Conservation (phyloP, 108 stramenopile species). For the Mediolabrus comicus region DNA sequence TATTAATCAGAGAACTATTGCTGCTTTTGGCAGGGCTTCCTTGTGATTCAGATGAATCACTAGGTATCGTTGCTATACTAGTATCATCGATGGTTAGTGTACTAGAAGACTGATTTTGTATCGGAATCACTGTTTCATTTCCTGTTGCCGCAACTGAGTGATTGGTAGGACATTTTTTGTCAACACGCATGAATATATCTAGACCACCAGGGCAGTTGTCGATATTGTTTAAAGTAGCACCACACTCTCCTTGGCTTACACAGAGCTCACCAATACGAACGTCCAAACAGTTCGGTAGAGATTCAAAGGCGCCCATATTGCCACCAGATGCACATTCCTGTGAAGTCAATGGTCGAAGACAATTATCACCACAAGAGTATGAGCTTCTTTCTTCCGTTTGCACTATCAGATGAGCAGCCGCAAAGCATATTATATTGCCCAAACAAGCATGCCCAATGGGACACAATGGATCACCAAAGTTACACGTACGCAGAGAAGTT, state of each 20-base stretch:
- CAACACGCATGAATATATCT: constrained; percentile 17
- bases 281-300: constrained; percentile 18
- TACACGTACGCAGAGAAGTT: constrained; percentile 27
- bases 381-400: neutral
- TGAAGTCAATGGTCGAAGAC: constrained; percentile 17
- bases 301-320: neutral
- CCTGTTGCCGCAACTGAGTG: neutral
- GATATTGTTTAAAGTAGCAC: neutral
- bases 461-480: constrained; percentile 31
- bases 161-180: too few relatives aligned
- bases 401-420: neutral
- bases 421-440: constrained; percentile 24
- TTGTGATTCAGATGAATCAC: neutral
- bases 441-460: constrained; percentile 30
- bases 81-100: neutral
- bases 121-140: neutral
- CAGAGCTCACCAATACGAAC: constrained; percentile 28
- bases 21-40: too few relatives aligned
- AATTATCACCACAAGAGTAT: constrained; percentile 19
- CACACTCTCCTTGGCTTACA: constrained; percentile 25
- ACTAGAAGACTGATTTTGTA: neutral
- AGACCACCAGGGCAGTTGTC: constrained; percentile 15
- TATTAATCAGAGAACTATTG: too few relatives aligned
- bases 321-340: constrained; percentile 15
- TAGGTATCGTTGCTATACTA: neutral